phyloP scores from a whole-genome alignment of 1,284 basidiomycete genomes.

The Cryptococcus wingfieldii region DNA sequence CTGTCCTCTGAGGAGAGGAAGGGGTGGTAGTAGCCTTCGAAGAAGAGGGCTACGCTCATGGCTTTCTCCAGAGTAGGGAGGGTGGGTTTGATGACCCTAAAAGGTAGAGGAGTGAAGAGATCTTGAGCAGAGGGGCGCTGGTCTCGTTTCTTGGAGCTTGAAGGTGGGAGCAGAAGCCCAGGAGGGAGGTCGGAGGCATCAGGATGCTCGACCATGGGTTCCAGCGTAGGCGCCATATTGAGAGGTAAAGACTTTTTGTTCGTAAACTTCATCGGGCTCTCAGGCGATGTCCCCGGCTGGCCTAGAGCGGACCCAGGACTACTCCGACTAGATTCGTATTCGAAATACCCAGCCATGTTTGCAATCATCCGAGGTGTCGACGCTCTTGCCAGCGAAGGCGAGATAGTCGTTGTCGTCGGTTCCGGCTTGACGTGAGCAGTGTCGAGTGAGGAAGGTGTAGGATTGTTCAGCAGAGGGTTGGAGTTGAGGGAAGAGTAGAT shows the following conservation, averaged over 20 bases:
- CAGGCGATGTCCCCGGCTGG: conserved; percentile 11
- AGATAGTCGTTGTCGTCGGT: conserved; percentile 55
- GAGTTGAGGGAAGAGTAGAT: conserved; percentile 56
- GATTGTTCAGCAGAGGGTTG: conserved; percentile 49
- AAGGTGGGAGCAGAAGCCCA: neutral
- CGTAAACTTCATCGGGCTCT: conserved; percentile 6
- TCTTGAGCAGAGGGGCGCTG: conserved; percentile 9
- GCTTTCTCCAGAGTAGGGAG: conserved; percentile 88
- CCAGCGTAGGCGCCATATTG: conserved; percentile 1
- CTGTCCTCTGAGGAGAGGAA: conserved; percentile 53
- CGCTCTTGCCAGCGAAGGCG: conserved; percentile 10
- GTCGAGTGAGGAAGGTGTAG: no score
- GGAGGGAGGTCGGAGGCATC: conserved; percentile 1
- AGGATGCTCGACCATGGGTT: neutral
- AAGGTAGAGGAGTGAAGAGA: conserved; percentile 19
- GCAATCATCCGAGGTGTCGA: conserved; percentile 27
- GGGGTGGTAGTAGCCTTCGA: conserved; percentile 94
- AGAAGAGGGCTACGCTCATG: conserved; percentile 86
- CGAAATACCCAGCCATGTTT: conserved; percentile 21
- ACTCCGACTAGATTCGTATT: neutral
- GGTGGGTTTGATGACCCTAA: conserved; percentile 64
- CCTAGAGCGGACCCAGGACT: neutral
- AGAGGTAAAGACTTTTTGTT: conserved; percentile 10
- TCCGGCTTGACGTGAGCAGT: neutral
- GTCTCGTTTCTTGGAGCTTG: conserved; percentile 3